phyloP scores from a whole-genome alignment of 78 protist genomes.

The Emiliania huxleyi region DNA sequence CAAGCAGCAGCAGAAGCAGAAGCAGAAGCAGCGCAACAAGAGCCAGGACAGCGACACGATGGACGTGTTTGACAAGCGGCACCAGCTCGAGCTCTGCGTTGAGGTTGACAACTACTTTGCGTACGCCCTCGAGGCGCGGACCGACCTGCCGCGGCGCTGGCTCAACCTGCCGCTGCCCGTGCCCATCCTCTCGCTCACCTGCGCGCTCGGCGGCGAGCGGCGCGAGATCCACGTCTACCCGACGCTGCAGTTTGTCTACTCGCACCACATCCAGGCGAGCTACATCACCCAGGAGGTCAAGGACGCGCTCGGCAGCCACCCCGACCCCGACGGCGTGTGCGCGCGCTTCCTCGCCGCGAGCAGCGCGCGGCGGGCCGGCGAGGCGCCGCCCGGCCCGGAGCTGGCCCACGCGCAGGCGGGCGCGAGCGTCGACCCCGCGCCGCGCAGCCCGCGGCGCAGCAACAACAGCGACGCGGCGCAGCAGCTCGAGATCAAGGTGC shows the following conservation, averaged over 20 bases:
- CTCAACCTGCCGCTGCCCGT: slow-evolving; percentile 2
- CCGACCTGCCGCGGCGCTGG: neutral
- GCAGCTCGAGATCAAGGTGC: neutral
- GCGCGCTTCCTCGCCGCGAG: neutral
- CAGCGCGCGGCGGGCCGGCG: neutral
- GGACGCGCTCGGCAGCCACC: no score
- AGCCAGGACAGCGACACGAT: slow-evolving; percentile 23
- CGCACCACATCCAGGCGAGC: slow-evolving; percentile 6
- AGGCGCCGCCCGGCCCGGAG: no score
- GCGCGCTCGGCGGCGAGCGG: neutral
- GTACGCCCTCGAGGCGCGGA: neutral
- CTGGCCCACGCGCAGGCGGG: neutral
- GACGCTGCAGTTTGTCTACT: slow-evolving; percentile 5
- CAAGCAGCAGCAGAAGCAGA: slow-evolving; percentile 30
- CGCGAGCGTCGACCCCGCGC: neutral
- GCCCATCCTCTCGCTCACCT: neutral
- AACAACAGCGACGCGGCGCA: neutral
- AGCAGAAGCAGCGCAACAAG: slow-evolving; percentile 31
- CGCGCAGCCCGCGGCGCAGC: no score
- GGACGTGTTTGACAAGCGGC: neutral
- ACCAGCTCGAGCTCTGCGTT: neutral
- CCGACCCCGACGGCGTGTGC: no score
- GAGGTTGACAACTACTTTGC: neutral
- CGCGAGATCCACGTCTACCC: neutral
- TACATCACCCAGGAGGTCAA: neutral